Evolutionary conservation across 2,329 filamentous ascomycete species (phyloP).

Genomic region (Xylariomycetidae sp.): DNA sequence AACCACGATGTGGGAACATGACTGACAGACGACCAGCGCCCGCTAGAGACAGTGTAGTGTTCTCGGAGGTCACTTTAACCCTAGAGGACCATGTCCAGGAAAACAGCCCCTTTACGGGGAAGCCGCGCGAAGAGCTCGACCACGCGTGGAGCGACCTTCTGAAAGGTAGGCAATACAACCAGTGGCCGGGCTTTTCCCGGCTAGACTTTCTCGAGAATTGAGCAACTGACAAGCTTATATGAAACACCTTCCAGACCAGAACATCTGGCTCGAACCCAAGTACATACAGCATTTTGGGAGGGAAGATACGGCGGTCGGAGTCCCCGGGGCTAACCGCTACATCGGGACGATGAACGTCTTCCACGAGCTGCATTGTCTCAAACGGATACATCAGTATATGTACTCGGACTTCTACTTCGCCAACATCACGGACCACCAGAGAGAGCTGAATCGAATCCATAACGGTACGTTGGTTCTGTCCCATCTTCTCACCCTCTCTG

Average conservation of each 20-base stretch:
- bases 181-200: too few relatives aligned
- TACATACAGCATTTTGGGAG: conserved; percentile 2
- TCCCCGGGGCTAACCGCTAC: conserved; percentile 2
- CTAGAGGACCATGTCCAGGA: conserved; percentile 1
- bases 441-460: conserved; percentile 4
- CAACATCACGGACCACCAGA: background rate
- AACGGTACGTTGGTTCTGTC: background rate
- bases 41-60: too few relatives aligned
- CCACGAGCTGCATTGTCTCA: conserved; percentile 6
- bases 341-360: conserved; percentile 3
- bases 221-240: too few relatives aligned
- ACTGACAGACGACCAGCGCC: too few relatives aligned
- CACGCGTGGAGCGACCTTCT: conserved; percentile 1
- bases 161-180: conserved; percentile 1
- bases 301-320: conserved; percentile 2
- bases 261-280: conserved; percentile 3
- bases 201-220: too few relatives aligned
- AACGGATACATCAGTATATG: conserved; percentile 2
- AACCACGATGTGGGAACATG: too few relatives aligned
- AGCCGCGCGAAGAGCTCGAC: background rate
- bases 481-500: background rate
- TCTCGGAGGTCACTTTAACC: too few relatives aligned
- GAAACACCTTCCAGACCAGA: conserved; percentile 1
- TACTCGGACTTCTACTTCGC: conserved; percentile 3
- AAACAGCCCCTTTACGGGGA: background rate